These are phyloP conservation scores for Rubus parviflorus DNA, from an alignment of 306 rosid genomes.

Conservation along the genomic window DNA sequence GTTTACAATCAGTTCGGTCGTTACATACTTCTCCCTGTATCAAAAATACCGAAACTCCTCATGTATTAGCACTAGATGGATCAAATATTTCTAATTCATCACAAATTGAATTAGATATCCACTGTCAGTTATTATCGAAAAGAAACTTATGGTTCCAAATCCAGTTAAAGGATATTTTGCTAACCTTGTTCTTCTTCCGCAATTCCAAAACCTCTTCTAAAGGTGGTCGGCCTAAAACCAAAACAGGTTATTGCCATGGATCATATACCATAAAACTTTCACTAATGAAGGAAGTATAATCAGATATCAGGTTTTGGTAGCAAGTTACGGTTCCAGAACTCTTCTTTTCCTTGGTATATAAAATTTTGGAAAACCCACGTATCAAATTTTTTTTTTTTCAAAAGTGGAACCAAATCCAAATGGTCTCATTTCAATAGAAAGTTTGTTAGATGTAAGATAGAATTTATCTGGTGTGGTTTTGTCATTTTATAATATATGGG, in stretches of 20 bases:
- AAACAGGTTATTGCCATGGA: constrained; percentile 1
- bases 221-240: constrained; percentile 73
- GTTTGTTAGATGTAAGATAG: neutral
- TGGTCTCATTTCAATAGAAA: neutral
- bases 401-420: neutral
- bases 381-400: too few relatives aligned
- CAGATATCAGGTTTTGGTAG: neutral
- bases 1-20: constrained; percentile 58
- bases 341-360: neutral
- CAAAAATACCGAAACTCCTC: constrained; percentile 5
- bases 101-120: neutral
- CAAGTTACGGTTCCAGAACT: neutral
- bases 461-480: neutral
- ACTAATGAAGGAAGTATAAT: neutral
- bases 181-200: constrained; percentile 68
- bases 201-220: constrained; percentile 67
- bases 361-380: neutral
- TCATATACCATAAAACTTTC: neutral
- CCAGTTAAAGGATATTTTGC: neutral
- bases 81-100: neutral
- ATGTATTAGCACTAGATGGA: constrained; percentile 3
- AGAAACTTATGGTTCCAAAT: neutral
- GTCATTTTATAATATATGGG: neutral
- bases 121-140: neutral
- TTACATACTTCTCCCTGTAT: constrained; percentile 67